Percentiles rank a stretch among this genome's conserved stretches.
phyloP scores from a whole-genome alignment of 1,139 yeast species.

The Suhomyces maxii region DNA sequence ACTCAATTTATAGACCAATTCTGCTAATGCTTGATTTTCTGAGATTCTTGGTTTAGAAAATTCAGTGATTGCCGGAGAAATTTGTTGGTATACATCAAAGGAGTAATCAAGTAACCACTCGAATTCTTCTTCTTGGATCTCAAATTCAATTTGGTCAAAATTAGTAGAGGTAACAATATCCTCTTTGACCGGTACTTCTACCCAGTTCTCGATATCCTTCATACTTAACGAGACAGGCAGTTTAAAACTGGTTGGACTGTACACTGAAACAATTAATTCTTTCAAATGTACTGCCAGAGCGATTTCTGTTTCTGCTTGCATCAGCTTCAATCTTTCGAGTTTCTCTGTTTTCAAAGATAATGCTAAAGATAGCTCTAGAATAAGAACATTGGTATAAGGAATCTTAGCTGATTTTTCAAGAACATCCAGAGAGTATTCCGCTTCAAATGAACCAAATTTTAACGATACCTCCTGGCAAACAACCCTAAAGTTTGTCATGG shows the following conservation, averaged over 20 bases:
- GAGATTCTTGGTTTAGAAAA: constrained; percentile 17
- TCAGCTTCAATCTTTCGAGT: constrained; percentile 6
- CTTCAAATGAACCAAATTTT: constrained; percentile 41
- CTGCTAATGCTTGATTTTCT: constrained; percentile 28
- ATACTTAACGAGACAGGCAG: constrained; percentile 24
- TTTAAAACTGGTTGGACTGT: constrained; percentile 24
- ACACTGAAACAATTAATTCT: constrained; percentile 24
- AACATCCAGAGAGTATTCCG: constrained; percentile 16
- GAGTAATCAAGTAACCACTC: constrained; percentile 39
- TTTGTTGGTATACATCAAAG: constrained; percentile 15
- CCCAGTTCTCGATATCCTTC: constrained; percentile 47
- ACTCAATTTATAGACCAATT: constrained; percentile 57
- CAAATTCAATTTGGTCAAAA: constrained; percentile 31
- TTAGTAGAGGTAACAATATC: constrained; percentile 34
- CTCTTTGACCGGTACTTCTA: constrained; percentile 24
- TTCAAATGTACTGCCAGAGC: constrained; percentile 36
- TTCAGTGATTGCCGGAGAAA: constrained; percentile 24
- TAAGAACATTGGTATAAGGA: constrained; percentile 26
- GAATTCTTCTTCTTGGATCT: constrained; percentile 34
- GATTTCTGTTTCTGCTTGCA: constrained; percentile 9
- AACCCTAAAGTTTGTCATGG: constrained; percentile 48
- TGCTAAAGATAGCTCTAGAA: constrained; percentile 42
- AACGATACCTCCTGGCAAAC: constrained; percentile 51
- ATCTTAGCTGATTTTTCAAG: constrained; percentile 18
- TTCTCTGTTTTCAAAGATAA: constrained; percentile 19